Evolutionary conservation across 2,329 filamentous ascomycete genomes (phyloP).

Genomic region (Venturia asperata): DNA sequence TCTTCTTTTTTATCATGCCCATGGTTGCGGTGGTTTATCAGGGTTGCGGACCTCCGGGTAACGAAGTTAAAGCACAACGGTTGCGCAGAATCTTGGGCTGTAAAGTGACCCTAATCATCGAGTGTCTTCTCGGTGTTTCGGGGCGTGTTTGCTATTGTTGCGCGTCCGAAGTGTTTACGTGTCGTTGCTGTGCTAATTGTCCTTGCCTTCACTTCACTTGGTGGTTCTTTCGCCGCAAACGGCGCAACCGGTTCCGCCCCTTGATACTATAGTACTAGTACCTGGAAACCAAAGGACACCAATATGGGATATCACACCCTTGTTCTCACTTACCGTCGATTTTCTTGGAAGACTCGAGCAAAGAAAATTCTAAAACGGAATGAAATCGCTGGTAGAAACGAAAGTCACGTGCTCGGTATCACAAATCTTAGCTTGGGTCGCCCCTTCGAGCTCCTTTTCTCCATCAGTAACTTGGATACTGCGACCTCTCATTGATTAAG

Average conservation of each 20-base stretch:
- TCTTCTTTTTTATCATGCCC: constrained; percentile 96
- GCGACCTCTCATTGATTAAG: no score
- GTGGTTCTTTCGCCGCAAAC: not conserved
- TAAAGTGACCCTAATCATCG: not conserved
- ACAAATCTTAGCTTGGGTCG: no score
- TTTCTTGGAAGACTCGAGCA: no score
- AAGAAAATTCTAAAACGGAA: no score
- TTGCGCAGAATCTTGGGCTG: not conserved
- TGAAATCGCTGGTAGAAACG: no score
- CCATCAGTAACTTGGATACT: no score
- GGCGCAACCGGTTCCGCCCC: not conserved
- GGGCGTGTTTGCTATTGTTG: not conserved
- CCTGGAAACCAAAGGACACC: no score
- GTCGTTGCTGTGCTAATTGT: not conserved
- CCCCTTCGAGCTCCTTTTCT: no score
- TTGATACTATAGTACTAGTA: no score
- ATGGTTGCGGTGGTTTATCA: constrained; percentile 42
- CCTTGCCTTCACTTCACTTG: not conserved
- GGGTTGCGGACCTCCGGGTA: constrained; percentile 19
- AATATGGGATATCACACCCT: no score
- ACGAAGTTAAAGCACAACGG: not conserved
- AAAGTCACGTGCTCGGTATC: no score
- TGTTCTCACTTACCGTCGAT: no score
- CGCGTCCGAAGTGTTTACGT: not conserved
- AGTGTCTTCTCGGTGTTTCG: not conserved